Evolutionary conservation across 2,329 filamentous ascomycete genomes (phyloP), one percentile per base, ranked within the genome.

Genomic region (Sclerotinia minor): DNA sequence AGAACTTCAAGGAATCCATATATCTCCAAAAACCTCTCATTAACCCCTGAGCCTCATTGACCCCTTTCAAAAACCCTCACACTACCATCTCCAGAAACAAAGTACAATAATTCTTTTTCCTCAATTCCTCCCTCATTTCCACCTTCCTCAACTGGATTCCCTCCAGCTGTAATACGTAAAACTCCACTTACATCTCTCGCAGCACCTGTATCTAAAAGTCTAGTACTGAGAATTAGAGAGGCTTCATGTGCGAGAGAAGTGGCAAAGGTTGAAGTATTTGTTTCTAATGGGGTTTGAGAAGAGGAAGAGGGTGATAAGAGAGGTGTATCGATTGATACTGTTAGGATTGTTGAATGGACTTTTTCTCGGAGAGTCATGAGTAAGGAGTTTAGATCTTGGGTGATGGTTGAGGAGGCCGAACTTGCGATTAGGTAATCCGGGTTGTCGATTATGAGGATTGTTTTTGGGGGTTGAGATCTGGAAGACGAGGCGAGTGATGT

Each of bases 151-250:
- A 29, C 21, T 9, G 29, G 75, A 32, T 75, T 77, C 19, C 73
- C 80, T 4, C 88, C 88, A 55, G 83, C 82, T 24, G 90, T 94
- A 61, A 95, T 83, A 72, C 93, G 85, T 71, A 97, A 75, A 54
- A 97, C 92, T 3, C 94, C 94, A 79, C 92, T 96, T 44, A 98
- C 92, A 79, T 97, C 94, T 76, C 85, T 89, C 70, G 94, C 94
- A n/a, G 89, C 88, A 0, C 94, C 94, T 0, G 93, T 96, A 75
- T 96, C 93, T 69, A 98, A 79, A 75, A 89, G 84, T 64, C 94
- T 83, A 68, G 95, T 80, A 70, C 91, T 87, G 73, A 96, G 79
- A 4, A 94, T 84, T 70, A 85, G 82, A n/a, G 85, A 80, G 11
- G 93, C 92, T 73, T 87, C 84, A 77, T 97, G 92, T n/a, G 90